These are phyloP conservation scores for Pythium guiyangense DNA, from an alignment of 352 stramenopile species.

Conservation along the genomic window DNA sequence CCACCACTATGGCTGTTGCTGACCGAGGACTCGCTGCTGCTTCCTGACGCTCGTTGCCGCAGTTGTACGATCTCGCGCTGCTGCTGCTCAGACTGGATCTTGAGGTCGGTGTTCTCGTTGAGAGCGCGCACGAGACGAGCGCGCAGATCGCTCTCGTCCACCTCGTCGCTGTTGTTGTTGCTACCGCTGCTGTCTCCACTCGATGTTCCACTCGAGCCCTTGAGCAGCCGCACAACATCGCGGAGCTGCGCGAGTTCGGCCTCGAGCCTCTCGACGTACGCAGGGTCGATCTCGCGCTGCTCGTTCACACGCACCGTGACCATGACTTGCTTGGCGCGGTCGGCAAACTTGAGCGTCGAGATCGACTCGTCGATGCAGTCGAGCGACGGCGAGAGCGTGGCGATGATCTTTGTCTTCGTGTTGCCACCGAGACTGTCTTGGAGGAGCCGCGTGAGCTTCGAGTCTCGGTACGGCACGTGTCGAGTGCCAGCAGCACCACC, in stretches of 20 bases:
- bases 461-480: slow-evolving; percentile 92
- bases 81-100: slow-evolving; percentile 49
- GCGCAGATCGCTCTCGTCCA: slow-evolving; percentile 23
- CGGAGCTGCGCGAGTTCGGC: slow-evolving; percentile 79
- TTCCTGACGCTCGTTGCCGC: slow-evolving; percentile 13
- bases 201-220: slow-evolving; percentile 9
- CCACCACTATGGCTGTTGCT: slow-evolving; percentile 17
- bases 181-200: slow-evolving; percentile 6
- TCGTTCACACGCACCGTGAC: slow-evolving; percentile 82
- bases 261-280: slow-evolving; percentile 86
- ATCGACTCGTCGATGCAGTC: slow-evolving; percentile 91
- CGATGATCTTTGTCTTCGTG: slow-evolving; percentile 90
- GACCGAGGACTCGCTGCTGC: slow-evolving; percentile 48
- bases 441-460: slow-evolving; percentile 91
- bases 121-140: slow-evolving; percentile 39
- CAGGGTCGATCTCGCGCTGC: slow-evolving; percentile 78
- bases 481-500: slow-evolving; percentile 1
- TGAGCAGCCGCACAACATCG: slow-evolving; percentile 49
- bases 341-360: slow-evolving; percentile 92
- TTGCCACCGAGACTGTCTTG: slow-evolving; percentile 87
- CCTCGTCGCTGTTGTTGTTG: slow-evolving; percentile 21
- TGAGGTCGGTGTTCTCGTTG: slow-evolving; percentile 68
- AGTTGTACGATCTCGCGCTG: slow-evolving; percentile 56
- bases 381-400: slow-evolving; percentile 80
- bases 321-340: slow-evolving; percentile 91